Base-by-base conservation (phyloP, 2,329 filamentous ascomycete genomes). In the Taxawa tesnikishii region DNA sequence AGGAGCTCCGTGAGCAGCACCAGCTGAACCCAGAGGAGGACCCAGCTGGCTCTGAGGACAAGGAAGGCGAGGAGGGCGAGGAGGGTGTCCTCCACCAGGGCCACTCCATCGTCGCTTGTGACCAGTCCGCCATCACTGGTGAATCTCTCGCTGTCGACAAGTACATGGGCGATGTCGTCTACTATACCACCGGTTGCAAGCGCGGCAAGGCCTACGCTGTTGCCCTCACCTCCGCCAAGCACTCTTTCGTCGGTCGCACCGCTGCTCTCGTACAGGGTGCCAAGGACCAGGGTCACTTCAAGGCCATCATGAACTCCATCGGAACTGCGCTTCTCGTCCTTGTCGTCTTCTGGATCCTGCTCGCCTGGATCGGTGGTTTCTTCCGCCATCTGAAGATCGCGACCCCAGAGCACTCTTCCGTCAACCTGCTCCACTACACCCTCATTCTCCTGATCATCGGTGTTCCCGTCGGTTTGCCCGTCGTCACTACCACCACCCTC, bases 111-210 rank as follows among this genome's bases (percentile, higher is more conserved):
- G 63, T 83, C 49, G 79, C 79, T 43, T 73, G 74, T 47, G 79
- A 84, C 64, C 79, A 83, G 63, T 83, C 79, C 52, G 79, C 79
- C 58, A 83, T 84, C 59, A 83, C 79, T 46, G 79, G 79, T 62
- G 79, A 83, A 59, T 84, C 79, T 39, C 73, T 83, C 43, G 79
- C 79, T 43, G 79, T 83, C 41, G 76, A 80, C 60, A 80, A 80
- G 62, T 81, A 79, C 63, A 80, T 84, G 73, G 75, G 77, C 40
- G 79, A 83, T 50, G 63, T 69, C 40, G 68, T 78, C 52, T 83
- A 81, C 68, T 83, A 83, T 65, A 83, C 79, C 40, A 83, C 79
- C 42, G 79, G 79, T 48, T 83, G 79, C 68, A 84, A 83, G 70
- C 78, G 79, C 54, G 79, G 79, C 50, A 82, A 82, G 63, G 74